Evolutionary conservation across 495 filamentous ascomycete species (phyloP), one percentile per base, ranked within the genome.

Genomic region (Aspergillus indologenus): DNA sequence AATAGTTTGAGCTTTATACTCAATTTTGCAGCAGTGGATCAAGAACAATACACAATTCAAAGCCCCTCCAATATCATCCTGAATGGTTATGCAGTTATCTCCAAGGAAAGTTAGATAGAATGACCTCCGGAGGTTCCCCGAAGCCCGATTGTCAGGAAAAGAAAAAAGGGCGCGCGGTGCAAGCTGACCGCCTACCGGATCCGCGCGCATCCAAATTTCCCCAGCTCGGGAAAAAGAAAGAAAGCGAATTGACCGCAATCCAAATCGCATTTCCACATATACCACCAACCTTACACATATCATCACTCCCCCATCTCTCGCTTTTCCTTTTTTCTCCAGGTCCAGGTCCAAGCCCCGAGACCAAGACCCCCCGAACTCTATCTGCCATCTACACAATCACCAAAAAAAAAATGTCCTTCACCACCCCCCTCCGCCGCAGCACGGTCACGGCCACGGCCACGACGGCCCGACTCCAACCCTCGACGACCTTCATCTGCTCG

Each of bases 401-500:
- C 4, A 40, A 23, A 45, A 12, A 31, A 43, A 45, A 20, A 53
- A 77, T 75, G 79, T 73, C 74, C 23, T 62, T 77, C 68, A 68
- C 64, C 63, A 67, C 58, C 45, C 64, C 76, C 46, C 71, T 81
- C 64, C 82, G 75, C 71, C 76, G 75, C 69, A 66, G 69, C 46
- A 65, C 70, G 64, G 67, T 68, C 64, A 66, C 70, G 64, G 67
- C 68, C 64, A 66, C 70, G 62, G 67, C 68, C 63, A 65, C 74
- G 58, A 60, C 65, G 61, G 61, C 60, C 59, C 64, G 58, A 56
- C 42, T 68, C 46, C 61, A 63, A 56, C 52, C 71, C 42, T 58
- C 69, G 53, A 73, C 75, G 64, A 75, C 75, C 50, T 77, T 77
- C 66, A 64, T 77, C 68, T 78, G 73, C 68, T 70, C 71, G 53